Evolutionary conservation across 306 rosid species (phyloP).

Genomic region (Canavalia ensiformis): DNA sequence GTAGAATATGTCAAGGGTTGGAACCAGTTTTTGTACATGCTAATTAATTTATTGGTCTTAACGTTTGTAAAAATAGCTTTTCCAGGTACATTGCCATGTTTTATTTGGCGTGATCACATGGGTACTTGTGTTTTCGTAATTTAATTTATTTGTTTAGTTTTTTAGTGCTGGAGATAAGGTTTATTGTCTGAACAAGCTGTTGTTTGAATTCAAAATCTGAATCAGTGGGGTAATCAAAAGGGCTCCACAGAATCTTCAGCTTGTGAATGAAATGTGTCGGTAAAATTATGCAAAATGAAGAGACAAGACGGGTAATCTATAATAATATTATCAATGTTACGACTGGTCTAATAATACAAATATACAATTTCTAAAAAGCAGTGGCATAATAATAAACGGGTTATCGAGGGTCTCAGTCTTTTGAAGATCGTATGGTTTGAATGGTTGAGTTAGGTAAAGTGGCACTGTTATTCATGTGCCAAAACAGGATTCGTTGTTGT

Average conservation of each 20-base stretch:
- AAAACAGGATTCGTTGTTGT: slow-evolving; percentile 49
- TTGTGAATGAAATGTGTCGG: slow-evolving; percentile 54
- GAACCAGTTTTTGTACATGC: slow-evolving; percentile 56
- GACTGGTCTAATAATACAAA: slow-evolving; percentile 51
- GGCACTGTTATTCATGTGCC: slow-evolving; percentile 56
- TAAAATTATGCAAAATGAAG: slow-evolving; percentile 48
- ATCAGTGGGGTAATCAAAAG: slow-evolving; percentile 13
- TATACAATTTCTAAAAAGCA: slow-evolving; percentile 49
- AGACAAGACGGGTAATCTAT: slow-evolving; percentile 45
- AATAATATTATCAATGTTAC: slow-evolving; percentile 23
- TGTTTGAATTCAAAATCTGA: slow-evolving; percentile 49
- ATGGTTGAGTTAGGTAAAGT: slow-evolving; percentile 55
- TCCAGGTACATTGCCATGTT: slow-evolving; percentile 44
- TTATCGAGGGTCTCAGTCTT: not conserved
- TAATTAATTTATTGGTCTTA: slow-evolving; percentile 40
- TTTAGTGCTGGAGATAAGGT: not conserved
- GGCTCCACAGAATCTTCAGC: slow-evolving; percentile 41
- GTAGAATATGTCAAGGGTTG: slow-evolving; percentile 21
- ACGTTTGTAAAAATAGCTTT: slow-evolving; percentile 39
- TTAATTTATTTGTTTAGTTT: not conserved
- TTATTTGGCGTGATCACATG: slow-evolving; percentile 41
- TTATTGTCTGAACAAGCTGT: slow-evolving; percentile 9
- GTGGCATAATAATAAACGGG: slow-evolving; percentile 19
- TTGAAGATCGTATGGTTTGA: slow-evolving; percentile 34
- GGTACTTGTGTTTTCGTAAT: slow-evolving; percentile 1